A percentile compares a stretch with the other conserved stretches of the same genome.
These are phyloP conservation scores for Naganishia albida DNA, from an alignment of 1,284 basidiomycete species.

Conservation along the genomic window DNA sequence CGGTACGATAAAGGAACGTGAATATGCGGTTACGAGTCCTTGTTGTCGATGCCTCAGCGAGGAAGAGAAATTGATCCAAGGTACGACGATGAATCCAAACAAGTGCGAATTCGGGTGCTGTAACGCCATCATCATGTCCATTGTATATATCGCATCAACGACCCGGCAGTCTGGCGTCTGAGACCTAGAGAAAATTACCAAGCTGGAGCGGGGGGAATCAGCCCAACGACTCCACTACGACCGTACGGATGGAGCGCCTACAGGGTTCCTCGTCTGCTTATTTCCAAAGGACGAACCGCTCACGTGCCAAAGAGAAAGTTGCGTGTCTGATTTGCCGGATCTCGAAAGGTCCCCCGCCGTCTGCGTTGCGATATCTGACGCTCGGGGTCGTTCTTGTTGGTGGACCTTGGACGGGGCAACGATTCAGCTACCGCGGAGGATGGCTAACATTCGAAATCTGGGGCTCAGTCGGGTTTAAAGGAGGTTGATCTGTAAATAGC, in stretches of 20 bases:
- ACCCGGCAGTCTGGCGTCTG: not conserved
- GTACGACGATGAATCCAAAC: not conserved
- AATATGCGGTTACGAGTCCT: too few relatives aligned
- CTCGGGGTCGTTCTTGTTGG: conserved; percentile 3
- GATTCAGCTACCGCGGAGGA: not conserved
- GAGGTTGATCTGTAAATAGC: conserved; percentile 9
- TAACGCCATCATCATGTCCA: not conserved
- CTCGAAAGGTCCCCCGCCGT: conserved; percentile 14
- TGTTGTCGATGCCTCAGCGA: not conserved
- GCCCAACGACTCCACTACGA: not conserved
- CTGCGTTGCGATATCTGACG: conserved; percentile 21
- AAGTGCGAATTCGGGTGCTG: not conserved
- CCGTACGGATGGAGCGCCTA: too few relatives aligned
- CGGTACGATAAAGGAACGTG: not conserved
- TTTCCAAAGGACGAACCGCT: conserved; percentile 14
- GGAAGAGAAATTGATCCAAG: not conserved
- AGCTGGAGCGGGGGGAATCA: conserved; percentile 16
- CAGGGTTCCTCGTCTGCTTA: conserved; percentile 2
- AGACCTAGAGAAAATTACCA: conserved; percentile 21
- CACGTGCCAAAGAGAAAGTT: conserved; percentile 18
- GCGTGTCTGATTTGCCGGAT: conserved; percentile 10
- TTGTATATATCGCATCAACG: conserved; percentile 10
- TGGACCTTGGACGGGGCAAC: conserved; percentile 22
- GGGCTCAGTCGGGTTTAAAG: conserved; percentile 19
- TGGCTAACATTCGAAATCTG: not conserved